Conservation (phyloP, 371 early-diverging fungal species). For the Apophysomyces elegans region DNA sequence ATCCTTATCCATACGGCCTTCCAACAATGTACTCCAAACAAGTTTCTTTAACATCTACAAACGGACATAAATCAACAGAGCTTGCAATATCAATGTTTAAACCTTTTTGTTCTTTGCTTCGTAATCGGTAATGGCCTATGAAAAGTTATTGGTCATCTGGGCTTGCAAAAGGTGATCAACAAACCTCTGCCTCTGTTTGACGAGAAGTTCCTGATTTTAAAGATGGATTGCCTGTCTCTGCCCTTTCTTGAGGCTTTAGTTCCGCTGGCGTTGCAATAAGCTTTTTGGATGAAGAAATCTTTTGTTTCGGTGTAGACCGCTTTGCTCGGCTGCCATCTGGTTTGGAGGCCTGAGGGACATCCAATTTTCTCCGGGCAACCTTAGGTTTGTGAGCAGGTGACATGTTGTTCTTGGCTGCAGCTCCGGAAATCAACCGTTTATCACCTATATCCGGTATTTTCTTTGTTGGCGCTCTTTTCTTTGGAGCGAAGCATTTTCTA, state of each 20-base stretch:
- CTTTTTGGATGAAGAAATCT: not conserved
- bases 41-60: slow-evolving; percentile 3
- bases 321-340: not conserved
- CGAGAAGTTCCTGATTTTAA: not conserved
- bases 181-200: not conserved
- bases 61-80: not conserved
- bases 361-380: not conserved
- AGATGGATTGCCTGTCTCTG: not conserved
- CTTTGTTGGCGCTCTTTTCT: not conserved
- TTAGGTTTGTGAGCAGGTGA: not conserved
- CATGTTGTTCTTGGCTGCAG: not conserved
- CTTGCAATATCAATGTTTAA: not conserved
- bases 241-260: not conserved
- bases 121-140: not conserved
- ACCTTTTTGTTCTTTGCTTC: slow-evolving; percentile 8
- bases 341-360: not conserved
- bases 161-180: not conserved
- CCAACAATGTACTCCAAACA: not conserved
- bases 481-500: not conserved
- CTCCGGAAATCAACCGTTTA: not conserved
- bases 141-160: not conserved
- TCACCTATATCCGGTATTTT: not conserved
- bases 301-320: not conserved
- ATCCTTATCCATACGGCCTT: not conserved
- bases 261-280: not conserved